Conservation (phyloP, 305 asterid species). For the Solanum chacoense region DNA sequence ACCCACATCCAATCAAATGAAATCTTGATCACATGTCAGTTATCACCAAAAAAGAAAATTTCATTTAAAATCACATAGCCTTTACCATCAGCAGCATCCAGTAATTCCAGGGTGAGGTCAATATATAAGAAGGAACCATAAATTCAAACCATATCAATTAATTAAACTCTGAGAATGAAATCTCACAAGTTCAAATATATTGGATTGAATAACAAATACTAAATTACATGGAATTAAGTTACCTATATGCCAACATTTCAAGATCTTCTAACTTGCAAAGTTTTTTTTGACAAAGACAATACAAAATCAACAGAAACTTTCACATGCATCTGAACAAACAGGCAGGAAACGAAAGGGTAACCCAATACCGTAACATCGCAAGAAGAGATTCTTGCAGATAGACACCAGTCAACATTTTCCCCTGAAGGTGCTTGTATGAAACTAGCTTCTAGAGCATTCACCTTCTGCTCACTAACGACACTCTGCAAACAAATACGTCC, state of each 20-base stretch:
- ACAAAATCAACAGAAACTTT: neutral
- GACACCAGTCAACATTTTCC: conserved; percentile 95
- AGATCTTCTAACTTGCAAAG: neutral
- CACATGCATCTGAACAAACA: neutral
- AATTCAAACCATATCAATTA: neutral
- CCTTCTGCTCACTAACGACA: conserved; percentile 79
- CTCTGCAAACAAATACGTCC: conserved; percentile 46
- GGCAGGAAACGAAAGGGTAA: conserved; percentile 9
- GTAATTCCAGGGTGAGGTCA: neutral
- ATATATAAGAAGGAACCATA: neutral
- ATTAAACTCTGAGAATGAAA: neutral
- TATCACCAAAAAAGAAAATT: neutral
- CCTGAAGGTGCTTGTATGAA: conserved; percentile 83
- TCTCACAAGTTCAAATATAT: neutral
- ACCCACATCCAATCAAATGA: neutral
- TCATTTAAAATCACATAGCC: neutral
- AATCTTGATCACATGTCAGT: neutral
- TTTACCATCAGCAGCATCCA: neutral
- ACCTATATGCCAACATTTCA: neutral
- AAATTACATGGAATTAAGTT: neutral
- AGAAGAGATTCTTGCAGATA: conserved; percentile 90
- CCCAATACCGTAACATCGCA: conserved; percentile 86
- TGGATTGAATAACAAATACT: neutral
- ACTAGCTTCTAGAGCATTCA: conserved; percentile 92
- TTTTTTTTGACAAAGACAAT: neutral